Conservation (phyloP, 495 filamentous ascomycete genomes). For the Hyphodiscus hymeniophilus region DNA sequence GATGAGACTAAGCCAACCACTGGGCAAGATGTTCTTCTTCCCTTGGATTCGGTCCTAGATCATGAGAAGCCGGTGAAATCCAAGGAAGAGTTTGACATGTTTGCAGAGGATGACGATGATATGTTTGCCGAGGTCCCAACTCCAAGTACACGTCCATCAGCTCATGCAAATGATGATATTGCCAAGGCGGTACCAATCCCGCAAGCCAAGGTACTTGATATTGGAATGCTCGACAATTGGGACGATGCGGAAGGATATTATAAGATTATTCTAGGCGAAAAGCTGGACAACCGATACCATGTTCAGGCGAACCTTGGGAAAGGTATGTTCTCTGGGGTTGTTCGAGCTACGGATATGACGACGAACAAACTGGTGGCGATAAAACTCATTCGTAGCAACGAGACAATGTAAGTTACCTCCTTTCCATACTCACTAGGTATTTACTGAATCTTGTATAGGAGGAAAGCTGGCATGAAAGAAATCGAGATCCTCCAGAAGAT, state of each 20-base stretch:
- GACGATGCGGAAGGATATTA: constrained; percentile 94
- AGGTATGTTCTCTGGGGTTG: constrained; percentile 95
- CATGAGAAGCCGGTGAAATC: constrained; percentile 15
- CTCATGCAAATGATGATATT: constrained; percentile 31
- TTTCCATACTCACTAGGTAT: not conserved
- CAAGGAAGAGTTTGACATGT: constrained; percentile 83
- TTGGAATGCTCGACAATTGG: constrained; percentile 86
- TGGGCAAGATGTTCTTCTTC: constrained; percentile 49
- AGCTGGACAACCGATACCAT: constrained; percentile 82
- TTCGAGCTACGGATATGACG: constrained; percentile 73
- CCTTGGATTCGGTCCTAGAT: constrained; percentile 12
- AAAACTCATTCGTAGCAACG: constrained; percentile 92
- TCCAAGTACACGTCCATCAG: constrained; percentile 14
- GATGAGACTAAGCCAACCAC: constrained; percentile 48
- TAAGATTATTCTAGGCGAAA: constrained; percentile 80
- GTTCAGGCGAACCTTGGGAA: constrained; percentile 81
- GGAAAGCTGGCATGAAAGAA: constrained; percentile 90
- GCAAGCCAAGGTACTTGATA: constrained; percentile 57
- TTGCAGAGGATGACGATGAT: constrained; percentile 82
- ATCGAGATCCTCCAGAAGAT: constrained; percentile 84
- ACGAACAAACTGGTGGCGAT: constrained; percentile 70
- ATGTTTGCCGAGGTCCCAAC: constrained; percentile 65
- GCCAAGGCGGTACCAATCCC: constrained; percentile 36
- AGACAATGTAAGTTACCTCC: constrained; percentile 56
- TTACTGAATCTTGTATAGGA: constrained; percentile 31